Evolutionary conservation across 495 filamentous ascomycete species (phyloP).

Genomic region (Penicillium macrosclerotiorum): DNA sequence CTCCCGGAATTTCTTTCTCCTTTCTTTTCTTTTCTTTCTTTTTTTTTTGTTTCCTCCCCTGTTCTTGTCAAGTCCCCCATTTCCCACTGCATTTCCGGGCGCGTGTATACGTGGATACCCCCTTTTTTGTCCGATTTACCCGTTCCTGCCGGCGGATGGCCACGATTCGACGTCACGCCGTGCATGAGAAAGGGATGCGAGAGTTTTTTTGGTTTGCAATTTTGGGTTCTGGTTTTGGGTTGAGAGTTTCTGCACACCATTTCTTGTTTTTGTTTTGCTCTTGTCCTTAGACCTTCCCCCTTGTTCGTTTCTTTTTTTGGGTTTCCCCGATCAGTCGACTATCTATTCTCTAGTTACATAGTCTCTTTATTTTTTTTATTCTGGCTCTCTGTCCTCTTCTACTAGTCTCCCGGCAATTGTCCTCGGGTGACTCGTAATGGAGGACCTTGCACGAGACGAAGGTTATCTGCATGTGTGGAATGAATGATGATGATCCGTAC

Average conservation of each 20-base stretch:
- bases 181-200: slow-evolving; percentile 17
- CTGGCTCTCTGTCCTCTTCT: no score
- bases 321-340: neutral
- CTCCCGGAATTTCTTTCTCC: neutral
- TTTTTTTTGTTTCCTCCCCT: neutral
- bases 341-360: neutral
- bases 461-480: slow-evolving; percentile 16
- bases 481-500: slow-evolving; percentile 8
- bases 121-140: slow-evolving; percentile 1
- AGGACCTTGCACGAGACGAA: no score
- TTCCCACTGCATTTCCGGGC: slow-evolving; percentile 11
- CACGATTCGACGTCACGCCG: slow-evolving; percentile 10
- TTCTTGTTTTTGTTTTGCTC: slow-evolving; percentile 1
- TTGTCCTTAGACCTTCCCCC: neutral
- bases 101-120: slow-evolving; percentile 18
- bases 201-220: slow-evolving; percentile 9
- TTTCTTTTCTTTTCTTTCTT: neutral
- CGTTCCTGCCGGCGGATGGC: slow-evolving; percentile 9
- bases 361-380: neutral
- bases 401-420: no score
- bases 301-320: neutral
- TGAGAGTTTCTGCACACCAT: neutral
- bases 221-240: slow-evolving; percentile 1
- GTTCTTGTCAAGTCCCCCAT: no score
- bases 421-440: no score